These are phyloP conservation scores for Colletotrichum cordylinicola DNA, from an alignment of 2,329 filamentous ascomycete genomes.

Conservation along the genomic window DNA sequence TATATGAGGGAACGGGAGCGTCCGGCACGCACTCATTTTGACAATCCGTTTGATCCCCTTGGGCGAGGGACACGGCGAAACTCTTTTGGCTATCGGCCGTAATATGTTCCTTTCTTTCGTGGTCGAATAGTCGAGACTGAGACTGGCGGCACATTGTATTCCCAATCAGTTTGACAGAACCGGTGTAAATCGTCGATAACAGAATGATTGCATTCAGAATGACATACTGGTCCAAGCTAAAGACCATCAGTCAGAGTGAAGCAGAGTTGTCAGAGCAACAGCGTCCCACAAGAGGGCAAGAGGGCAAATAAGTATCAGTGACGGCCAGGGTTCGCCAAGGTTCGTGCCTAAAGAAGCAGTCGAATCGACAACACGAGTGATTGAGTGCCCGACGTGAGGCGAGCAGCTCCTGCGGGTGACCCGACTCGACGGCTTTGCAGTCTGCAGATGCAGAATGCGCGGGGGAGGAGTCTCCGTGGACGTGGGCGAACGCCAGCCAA, in stretches of 20 bases:
- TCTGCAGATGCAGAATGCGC: background rate
- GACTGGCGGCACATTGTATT: background rate
- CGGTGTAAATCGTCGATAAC: background rate
- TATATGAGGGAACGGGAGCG: conserved; percentile 6
- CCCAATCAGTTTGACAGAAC: background rate
- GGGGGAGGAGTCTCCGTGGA: background rate
- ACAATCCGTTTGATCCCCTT: conserved; percentile 20
- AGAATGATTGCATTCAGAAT: background rate
- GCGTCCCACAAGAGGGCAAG: background rate
- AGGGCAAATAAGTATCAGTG: background rate
- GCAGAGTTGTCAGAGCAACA: background rate
- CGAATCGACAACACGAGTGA: background rate
- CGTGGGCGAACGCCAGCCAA: conserved; percentile 17
- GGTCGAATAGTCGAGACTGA: background rate
- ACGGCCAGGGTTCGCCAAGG: background rate
- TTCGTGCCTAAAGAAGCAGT: background rate
- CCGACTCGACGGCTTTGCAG: conserved; percentile 1
- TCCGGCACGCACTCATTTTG: background rate
- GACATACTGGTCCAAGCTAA: background rate
- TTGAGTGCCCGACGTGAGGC: conserved; percentile 9
- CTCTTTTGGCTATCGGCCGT: background rate
- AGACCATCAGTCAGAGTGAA: background rate
- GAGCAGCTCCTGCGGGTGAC: background rate
- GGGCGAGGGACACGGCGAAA: conserved; percentile 2
- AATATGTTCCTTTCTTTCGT: background rate